Conservation (phyloP, 2,329 filamentous ascomycete species). For the Scortechinia acanthostroma region DNA sequence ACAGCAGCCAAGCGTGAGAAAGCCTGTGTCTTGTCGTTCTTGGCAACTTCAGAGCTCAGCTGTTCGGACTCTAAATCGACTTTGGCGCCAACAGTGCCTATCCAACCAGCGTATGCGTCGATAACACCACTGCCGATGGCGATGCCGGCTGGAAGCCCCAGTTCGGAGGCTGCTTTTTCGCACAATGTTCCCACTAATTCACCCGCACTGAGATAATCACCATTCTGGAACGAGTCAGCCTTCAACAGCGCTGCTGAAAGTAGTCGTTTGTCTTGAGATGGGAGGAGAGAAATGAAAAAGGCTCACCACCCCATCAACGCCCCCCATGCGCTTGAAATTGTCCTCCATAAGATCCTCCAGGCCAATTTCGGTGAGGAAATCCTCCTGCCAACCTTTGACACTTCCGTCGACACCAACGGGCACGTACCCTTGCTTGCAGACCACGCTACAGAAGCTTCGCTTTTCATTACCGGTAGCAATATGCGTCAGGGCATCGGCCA, state of each 20-base stretch:
- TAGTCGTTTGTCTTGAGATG: too few relatives aligned
- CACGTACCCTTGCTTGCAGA: constrained; percentile 95
- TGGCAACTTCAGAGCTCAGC: constrained; percentile 58
- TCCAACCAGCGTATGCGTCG: constrained; percentile 97
- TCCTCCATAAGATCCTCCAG: constrained; percentile 78
- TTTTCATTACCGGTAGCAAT: constrained; percentile 88
- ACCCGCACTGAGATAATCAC: constrained; percentile 82
- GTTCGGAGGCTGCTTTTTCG: constrained; percentile 73
- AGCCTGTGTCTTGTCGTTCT: constrained; percentile 84
- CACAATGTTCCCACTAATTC: constrained; percentile 82
- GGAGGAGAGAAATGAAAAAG: constrained; percentile 3
- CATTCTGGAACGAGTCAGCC: constrained; percentile 57
- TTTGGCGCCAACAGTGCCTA: constrained; percentile 96
- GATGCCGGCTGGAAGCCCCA: constrained; percentile 80
- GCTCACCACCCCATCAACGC: constrained; percentile 69
- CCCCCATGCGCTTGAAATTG: constrained; percentile 87
- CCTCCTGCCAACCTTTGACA: constrained; percentile 95
- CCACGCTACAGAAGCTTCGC: constrained; percentile 87
- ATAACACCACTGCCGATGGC: constrained; percentile 95
- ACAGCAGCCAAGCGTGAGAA: constrained; percentile 90
- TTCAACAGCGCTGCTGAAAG: constrained; percentile 7
- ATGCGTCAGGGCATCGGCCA: constrained; percentile 87
- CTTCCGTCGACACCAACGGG: constrained; percentile 96
- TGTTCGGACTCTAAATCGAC: constrained; percentile 67
- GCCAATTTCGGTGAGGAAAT: constrained; percentile 82